Conservation (phyloP, 495 filamentous ascomycete species). For the Monascus purpureus region DNA sequence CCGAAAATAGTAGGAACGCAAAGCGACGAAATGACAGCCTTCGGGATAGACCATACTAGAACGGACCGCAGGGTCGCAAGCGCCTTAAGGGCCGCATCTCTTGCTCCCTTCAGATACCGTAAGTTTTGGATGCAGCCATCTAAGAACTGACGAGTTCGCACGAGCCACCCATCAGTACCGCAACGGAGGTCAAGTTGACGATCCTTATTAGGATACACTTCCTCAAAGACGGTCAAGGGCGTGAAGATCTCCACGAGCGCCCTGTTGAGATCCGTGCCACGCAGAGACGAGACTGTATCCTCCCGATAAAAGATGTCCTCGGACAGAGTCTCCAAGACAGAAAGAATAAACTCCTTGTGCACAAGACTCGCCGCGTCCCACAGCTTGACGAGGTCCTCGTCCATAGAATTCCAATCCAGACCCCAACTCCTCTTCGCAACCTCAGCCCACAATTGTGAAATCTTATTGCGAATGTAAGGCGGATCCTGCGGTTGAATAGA, state of each 20-base stretch:
- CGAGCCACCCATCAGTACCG: constrained; percentile 77
- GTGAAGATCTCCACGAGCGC: constrained; percentile 89
- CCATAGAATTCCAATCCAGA: constrained; percentile 88
- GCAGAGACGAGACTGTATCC: constrained; percentile 67
- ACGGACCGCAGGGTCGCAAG: constrained; percentile 62
- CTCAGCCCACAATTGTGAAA: constrained; percentile 91
- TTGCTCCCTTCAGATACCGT: constrained; percentile 45
- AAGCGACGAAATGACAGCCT: constrained; percentile 54
- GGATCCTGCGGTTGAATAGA: constrained; percentile 60
- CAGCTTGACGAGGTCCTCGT: constrained; percentile 61
- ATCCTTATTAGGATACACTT: constrained; percentile 57
- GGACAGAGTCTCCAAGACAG: constrained; percentile 79
- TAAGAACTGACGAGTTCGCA: constrained; percentile 60
- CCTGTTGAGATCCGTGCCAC: constrained; percentile 70
- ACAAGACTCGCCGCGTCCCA: constrained; percentile 56
- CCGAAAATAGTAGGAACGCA: constrained; percentile 60
- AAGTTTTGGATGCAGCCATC: constrained; percentile 55
- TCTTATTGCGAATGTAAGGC: constrained; percentile 77
- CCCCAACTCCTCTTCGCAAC: constrained; percentile 88
- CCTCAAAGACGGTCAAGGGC: constrained; percentile 55
- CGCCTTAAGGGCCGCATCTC: constrained; percentile 52
- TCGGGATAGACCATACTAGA: constrained; percentile 72
- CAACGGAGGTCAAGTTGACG: constrained; percentile 47
- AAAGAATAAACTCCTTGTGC: constrained; percentile 69
- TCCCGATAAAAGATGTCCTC: constrained; percentile 90